Evolutionary conservation across 2,329 filamentous ascomycete genomes (phyloP).

Genomic region (Xylariaceae sp.): DNA sequence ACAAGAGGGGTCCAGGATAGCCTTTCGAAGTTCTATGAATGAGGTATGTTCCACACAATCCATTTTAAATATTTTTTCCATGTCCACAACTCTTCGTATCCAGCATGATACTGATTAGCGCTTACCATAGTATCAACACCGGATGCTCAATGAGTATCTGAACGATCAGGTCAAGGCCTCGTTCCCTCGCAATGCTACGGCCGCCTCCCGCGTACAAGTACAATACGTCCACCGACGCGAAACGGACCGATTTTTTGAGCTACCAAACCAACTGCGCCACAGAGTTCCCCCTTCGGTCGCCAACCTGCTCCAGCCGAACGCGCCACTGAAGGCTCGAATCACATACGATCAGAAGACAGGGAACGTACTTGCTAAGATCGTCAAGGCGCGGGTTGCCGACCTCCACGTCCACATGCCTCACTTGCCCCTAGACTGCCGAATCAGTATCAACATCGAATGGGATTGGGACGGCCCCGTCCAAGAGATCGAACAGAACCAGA

Average conservation of each 20-base stretch:
- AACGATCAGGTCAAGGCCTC: slow-evolving; percentile 72
- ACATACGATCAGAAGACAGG: slow-evolving; percentile 77
- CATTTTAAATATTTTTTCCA: slow-evolving; percentile 2
- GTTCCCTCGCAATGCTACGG: slow-evolving; percentile 58
- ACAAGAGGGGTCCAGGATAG: slow-evolving; percentile 63
- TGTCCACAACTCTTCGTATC: not conserved
- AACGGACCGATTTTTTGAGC: slow-evolving; percentile 82
- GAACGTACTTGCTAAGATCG: slow-evolving; percentile 78
- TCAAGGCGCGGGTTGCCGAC: slow-evolving; percentile 89
- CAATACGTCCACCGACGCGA: slow-evolving; percentile 84
- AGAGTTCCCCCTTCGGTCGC: slow-evolving; percentile 70
- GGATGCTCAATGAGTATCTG: slow-evolving; percentile 81
- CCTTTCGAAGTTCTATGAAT: slow-evolving; percentile 90
- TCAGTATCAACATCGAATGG: slow-evolving; percentile 96
- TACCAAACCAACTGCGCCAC: slow-evolving; percentile 65
- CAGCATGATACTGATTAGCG: slow-evolving; percentile 3
- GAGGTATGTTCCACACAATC: slow-evolving; percentile 63
- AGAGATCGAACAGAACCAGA: slow-evolving; percentile 54
- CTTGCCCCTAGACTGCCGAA: slow-evolving; percentile 83
- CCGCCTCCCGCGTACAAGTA: slow-evolving; percentile 64
- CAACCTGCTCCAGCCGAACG: slow-evolving; percentile 63
- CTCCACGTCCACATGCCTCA: slow-evolving; percentile 84
- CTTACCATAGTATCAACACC: slow-evolving; percentile 74
- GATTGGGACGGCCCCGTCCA: slow-evolving; percentile 74
- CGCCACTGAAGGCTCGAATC: slow-evolving; percentile 71